A percentile compares a stretch with the other conserved stretches of the same genome.
Evolutionary conservation across 1,139 yeast genomes (phyloP).

Genomic region (Diutina neorugosa): DNA sequence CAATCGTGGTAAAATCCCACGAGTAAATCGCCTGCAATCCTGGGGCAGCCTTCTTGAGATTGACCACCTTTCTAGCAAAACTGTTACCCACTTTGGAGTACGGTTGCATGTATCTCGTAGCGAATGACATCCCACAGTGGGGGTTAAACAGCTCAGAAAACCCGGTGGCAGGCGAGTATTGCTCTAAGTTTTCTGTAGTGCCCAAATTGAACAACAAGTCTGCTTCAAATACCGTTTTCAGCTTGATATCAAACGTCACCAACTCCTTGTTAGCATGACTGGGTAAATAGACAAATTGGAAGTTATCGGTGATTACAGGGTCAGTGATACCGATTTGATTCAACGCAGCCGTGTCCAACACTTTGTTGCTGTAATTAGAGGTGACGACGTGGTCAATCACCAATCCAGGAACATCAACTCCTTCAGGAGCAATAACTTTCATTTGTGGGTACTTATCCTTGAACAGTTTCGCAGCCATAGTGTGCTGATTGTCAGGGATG

Average conservation of each 20-base stretch:
- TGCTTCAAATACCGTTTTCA: constrained; percentile 40
- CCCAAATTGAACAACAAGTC: constrained; percentile 43
- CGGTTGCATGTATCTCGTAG: constrained; percentile 27
- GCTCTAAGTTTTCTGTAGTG: constrained; percentile 14
- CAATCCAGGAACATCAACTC: constrained; percentile 16
- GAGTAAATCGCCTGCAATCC: constrained; percentile 23
- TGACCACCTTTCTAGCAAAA: constrained; percentile 17
- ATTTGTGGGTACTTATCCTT: constrained; percentile 34
- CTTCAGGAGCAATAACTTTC: constrained; percentile 38
- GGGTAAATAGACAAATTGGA: constrained; percentile 46
- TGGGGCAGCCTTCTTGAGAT: constrained; percentile 8
- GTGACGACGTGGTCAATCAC: constrained; percentile 9
- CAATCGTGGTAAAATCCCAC: constrained; percentile 39
- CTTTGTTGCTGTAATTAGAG: constrained; percentile 15
- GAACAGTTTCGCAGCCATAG: constrained; percentile 44
- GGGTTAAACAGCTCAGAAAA: constrained; percentile 20
- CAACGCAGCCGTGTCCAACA: constrained; percentile 12
- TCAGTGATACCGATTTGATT: constrained; percentile 18
- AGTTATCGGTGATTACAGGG: constrained; percentile 20
- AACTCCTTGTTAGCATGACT: constrained; percentile 44
- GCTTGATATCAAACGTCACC: constrained; percentile 32
- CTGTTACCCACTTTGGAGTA: constrained; percentile 22
- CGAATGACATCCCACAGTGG: constrained; percentile 26
- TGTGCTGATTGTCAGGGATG: constrained; percentile 44
- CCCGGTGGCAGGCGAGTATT: constrained; percentile 34